A percentile compares a stretch with the other conserved stretches of the same genome.
Evolutionary conservation across 495 filamentous ascomycete species (phyloP).

Genomic region (Hypoxylon subgilvum): DNA sequence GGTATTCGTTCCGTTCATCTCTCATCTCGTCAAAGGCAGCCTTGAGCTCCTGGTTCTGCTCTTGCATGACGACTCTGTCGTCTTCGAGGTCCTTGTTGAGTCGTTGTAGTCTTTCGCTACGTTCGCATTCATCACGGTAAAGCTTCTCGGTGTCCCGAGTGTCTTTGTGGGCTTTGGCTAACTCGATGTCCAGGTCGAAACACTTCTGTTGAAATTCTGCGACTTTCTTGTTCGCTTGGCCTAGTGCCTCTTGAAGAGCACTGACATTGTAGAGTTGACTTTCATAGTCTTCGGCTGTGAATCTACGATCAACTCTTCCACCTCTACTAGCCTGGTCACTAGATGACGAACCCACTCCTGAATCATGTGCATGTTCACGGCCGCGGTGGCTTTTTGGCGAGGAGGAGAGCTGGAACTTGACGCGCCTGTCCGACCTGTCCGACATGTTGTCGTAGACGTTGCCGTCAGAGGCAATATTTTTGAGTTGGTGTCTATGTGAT

Average conservation of each 20-base stretch:
- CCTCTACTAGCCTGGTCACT: constrained; percentile 40
- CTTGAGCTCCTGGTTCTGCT: constrained; percentile 19
- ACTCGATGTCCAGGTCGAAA: constrained; percentile 32
- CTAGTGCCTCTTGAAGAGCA: constrained; percentile 40
- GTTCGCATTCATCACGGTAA: constrained; percentile 34
- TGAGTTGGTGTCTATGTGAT: constrained; percentile 6
- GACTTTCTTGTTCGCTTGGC: constrained; percentile 38
- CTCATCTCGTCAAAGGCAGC: constrained; percentile 6
- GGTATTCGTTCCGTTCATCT: constrained; percentile 21
- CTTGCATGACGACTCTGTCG: constrained; percentile 3
- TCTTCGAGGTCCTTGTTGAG: constrained; percentile 29
- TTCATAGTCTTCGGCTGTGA: constrained; percentile 41
- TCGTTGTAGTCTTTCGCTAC: constrained; percentile 16
- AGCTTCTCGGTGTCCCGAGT: constrained; percentile 20
- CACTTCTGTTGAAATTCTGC: constrained; percentile 33
- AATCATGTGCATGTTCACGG: constrained; percentile 36
- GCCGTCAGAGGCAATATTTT: constrained; percentile 8
- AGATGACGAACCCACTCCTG: constrained; percentile 43
- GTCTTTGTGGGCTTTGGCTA: constrained; percentile 26
- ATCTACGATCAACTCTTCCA: constrained; percentile 42
- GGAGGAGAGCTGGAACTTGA: constrained; percentile 32
- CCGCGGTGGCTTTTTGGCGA: constrained; percentile 19
- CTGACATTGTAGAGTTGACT: constrained; percentile 39
- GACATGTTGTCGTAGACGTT: constrained; percentile 3
- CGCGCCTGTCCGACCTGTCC: constrained; percentile 26